These are phyloP conservation scores for Circinella umbellata DNA, from an alignment of 371 early-diverging fungal genomes.

Conservation along the genomic window DNA sequence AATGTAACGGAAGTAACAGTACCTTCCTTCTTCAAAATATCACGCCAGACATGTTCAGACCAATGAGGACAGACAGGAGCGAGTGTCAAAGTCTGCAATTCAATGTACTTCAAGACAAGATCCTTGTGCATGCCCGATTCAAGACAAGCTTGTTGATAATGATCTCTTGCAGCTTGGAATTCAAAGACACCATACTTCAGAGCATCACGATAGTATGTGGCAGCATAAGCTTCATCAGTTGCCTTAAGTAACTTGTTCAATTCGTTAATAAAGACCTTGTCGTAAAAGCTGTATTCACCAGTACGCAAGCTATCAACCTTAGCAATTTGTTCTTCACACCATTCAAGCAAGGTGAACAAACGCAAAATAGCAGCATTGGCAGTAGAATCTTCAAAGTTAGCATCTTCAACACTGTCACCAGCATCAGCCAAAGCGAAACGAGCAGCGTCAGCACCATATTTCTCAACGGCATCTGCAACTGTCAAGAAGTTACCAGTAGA, in stretches of 20 bases:
- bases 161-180: conserved; percentile 88
- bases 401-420: conserved; percentile 98
- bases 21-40: conserved; percentile 76
- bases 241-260: conserved; percentile 76
- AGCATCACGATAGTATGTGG: conserved; percentile 93
- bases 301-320: conserved; percentile 43
- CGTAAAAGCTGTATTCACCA: conserved; percentile 71
- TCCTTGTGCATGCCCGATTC: conserved; percentile 85
- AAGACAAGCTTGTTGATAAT: conserved; percentile 83
- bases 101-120: conserved; percentile 81
- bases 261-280: conserved; percentile 87
- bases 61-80: conserved; percentile 94
- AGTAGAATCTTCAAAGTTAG: conserved; percentile 98
- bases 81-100: conserved; percentile 81
- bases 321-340: conserved; percentile 72
- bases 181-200: conserved; percentile 96
- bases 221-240: conserved; percentile 81
- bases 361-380: conserved; percentile 98
- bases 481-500: conserved; percentile 99
- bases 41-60: conserved; percentile 89
- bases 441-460: conserved; percentile 98
- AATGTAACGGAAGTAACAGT: conserved; percentile 76
- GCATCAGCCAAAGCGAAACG: conserved; percentile 96
- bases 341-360: conserved; percentile 92
- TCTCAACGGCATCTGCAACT: conserved; percentile 82